Evolutionary conservation across 176 grass and related monocot species (phyloP), one percentile per base, ranked within the genome.

Genomic region (Triticum turgidum): DNA sequence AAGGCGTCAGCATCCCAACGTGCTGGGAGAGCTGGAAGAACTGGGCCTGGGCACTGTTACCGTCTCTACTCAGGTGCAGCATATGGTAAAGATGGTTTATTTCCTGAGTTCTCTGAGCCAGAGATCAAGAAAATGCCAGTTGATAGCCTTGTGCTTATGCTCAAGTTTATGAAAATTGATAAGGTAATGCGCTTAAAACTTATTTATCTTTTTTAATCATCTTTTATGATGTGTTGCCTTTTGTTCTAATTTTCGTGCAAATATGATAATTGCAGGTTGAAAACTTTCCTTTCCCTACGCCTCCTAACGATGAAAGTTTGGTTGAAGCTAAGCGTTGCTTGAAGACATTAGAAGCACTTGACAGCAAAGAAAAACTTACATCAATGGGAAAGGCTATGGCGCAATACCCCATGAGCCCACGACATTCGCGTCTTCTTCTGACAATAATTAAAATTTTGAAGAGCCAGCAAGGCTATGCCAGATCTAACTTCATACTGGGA

Each of bases 241-340:
- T 69, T 47, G 32, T 82, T 73, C 63, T 54, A 68, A 52, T 73
- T 70, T 35, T 69, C 18, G 27, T 78, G 65, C 37, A 51, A 77
- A 21, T 52, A 70, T 83, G 58, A 77, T 88, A 59, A 79, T 87
- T 91, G 35, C 81, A 98, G 95, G 95, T 98, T 77, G 87, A 25
- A 73, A 91, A 98, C 67, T 98, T 98, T 77, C 97, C 97, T 73
- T 96, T 98, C 85, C 97, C 94, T 80, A 92, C 87, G 8, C 89
- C 92, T 80, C 97, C 94, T 45, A 72, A 92, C 49, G 63, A 87
- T 61, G 82, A 94, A 91, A 91, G 85, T 91, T 86, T 94, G 88
- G 63, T 88, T 89, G 97, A 99, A 82, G 97, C 97, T 59, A 87
- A 90, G 61, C 87, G 58, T 73, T 99, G 90, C 87, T 95, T 99